Evolutionary conservation across 306 rosid genomes (phyloP).

Genomic region (Senna tora): DNA sequence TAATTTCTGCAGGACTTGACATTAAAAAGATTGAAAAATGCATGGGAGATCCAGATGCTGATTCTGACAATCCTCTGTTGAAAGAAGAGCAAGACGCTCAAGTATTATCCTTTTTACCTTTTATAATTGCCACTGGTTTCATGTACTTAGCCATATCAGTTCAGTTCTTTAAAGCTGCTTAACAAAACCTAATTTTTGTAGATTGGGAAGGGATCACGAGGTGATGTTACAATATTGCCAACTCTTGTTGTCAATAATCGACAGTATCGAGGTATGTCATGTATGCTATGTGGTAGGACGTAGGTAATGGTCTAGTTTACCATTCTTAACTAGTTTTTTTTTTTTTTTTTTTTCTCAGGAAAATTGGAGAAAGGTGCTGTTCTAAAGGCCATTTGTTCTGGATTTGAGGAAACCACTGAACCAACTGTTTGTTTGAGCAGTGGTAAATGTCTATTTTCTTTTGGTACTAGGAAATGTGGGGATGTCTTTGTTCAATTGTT

Average conservation of each 20-base stretch:
- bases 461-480: conserved; percentile 16
- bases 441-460: conserved; percentile 48
- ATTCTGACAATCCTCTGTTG: conserved; percentile 68
- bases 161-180: conserved; percentile 31
- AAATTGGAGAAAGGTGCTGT: conserved; percentile 86
- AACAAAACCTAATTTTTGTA: conserved; percentile 42
- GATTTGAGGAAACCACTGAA: conserved; percentile 91
- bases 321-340: conserved; percentile 39
- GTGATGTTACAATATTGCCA: conserved; percentile 93
- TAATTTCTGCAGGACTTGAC: conserved; percentile 63
- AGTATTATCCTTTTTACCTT: conserved; percentile 46
- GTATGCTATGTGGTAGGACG: conserved; percentile 34
- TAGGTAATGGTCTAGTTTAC: conserved; percentile 29
- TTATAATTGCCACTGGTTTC: conserved; percentile 3
- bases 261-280: conserved; percentile 87
- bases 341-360: conserved; percentile 52
- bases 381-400: conserved; percentile 92
- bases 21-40: conserved; percentile 64
- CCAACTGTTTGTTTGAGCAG: conserved; percentile 89
- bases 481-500: conserved; percentile 16
- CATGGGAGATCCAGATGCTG: conserved; percentile 76
- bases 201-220: conserved; percentile 94
- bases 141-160: conserved; percentile 29
- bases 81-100: conserved; percentile 95
- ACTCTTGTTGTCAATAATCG: conserved; percentile 91